phyloP scores from a whole-genome alignment of 139 green algal genomes.

The Picochlorum sp. region DNA sequence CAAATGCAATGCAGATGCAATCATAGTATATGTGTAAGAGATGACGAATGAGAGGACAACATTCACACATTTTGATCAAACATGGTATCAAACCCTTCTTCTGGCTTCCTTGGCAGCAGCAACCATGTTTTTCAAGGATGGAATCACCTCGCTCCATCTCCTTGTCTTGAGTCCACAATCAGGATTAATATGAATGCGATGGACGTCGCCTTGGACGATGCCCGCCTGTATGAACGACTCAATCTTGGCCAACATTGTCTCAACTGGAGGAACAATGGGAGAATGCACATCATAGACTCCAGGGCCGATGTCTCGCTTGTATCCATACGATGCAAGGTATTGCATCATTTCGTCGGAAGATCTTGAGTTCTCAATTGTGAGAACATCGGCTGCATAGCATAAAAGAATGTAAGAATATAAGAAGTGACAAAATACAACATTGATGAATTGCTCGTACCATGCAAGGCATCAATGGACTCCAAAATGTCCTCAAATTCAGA shows the following conservation, averaged over 20 bases:
- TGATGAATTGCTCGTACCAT: conserved; percentile 4
- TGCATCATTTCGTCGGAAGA: conserved; percentile 70
- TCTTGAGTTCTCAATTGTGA: conserved; percentile 91
- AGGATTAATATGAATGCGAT: conserved; percentile 72
- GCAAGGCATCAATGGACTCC: conserved; percentile 59
- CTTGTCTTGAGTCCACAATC: conserved; percentile 89
- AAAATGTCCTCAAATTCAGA: conserved; percentile 84
- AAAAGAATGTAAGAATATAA: background rate
- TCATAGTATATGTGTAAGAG: too few relatives aligned
- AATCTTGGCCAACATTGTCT: conserved; percentile 54
- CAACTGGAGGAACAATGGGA: conserved; percentile 56
- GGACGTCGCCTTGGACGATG: conserved; percentile 42
- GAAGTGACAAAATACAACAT: background rate
- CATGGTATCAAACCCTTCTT: too few relatives aligned
- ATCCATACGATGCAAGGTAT: conserved; percentile 53
- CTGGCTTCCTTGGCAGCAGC: conserved; percentile 33
- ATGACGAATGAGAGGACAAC: too few relatives aligned
- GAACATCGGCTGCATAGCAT: conserved; percentile 58
- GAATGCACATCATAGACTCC: conserved; percentile 89
- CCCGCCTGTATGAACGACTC: conserved; percentile 57
- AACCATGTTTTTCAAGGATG: conserved; percentile 62
- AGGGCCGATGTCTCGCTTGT: conserved; percentile 66
- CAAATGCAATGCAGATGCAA: too few relatives aligned
- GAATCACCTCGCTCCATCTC: conserved; percentile 44
- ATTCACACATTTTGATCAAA: too few relatives aligned